These are phyloP conservation scores for Citrus medica DNA, from an alignment of 345 rosid species.

Conservation along the genomic window DNA sequence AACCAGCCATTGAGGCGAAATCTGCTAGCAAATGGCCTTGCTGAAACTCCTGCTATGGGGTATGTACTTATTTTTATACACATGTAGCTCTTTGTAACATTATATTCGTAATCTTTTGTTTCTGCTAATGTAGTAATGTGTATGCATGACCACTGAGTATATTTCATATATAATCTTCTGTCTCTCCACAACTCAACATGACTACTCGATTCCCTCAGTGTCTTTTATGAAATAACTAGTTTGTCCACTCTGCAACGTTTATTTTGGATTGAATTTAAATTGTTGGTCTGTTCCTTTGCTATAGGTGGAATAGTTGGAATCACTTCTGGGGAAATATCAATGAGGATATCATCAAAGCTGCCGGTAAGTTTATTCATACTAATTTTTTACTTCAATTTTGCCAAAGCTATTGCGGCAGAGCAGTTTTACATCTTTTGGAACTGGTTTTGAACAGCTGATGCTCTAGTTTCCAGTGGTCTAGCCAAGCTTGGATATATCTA, in stretches of 20 bases:
- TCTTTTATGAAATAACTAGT: background rate
- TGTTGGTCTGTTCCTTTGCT: background rate
- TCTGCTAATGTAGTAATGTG: background rate
- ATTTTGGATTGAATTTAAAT: background rate
- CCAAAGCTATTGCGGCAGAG: background rate
- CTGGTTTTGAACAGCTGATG: conserved; percentile 52
- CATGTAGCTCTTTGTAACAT: background rate
- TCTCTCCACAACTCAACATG: background rate
- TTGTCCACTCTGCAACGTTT: background rate
- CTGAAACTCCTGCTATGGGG: conserved; percentile 62
- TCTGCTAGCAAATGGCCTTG: conserved; percentile 52
- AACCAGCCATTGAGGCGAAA: conserved; percentile 22
- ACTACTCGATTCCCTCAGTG: background rate
- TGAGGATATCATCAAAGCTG: conserved; percentile 39
- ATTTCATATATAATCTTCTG: background rate
- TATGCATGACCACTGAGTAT: background rate
- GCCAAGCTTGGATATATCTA: conserved; percentile 71
- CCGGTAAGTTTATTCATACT: conserved; percentile 15
- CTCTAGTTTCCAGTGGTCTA: conserved; percentile 77
- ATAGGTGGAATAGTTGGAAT: conserved; percentile 56
- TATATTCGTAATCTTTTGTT: background rate
- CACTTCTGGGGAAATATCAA: conserved; percentile 38
- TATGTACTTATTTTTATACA: background rate
- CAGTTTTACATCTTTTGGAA: background rate
- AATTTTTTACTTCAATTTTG: background rate